Conservation (phyloP, 345 rosid species). For the Barbarea vulgaris region DNA sequence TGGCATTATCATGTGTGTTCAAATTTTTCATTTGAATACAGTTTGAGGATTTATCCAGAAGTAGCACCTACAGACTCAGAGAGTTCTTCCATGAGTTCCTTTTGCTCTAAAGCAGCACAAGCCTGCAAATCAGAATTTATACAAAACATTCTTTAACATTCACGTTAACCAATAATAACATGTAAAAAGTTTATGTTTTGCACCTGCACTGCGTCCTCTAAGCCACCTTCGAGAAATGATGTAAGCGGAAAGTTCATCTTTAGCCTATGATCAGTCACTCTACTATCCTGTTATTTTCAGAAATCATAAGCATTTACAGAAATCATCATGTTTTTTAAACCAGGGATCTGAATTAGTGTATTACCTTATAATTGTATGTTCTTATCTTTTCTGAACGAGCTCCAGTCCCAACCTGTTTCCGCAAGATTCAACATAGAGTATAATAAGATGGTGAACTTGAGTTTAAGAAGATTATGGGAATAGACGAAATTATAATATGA, state of each 20-base stretch:
- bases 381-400: conserved; percentile 96
- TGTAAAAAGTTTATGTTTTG: neutral
- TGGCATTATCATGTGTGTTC: neutral
- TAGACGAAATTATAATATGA: neutral
- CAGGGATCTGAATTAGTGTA: neutral
- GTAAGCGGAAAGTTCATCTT: conserved; percentile 87
- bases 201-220: conserved; percentile 88
- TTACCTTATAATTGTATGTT: conserved; percentile 90
- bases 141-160: neutral
- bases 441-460: conserved; percentile 2
- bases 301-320: conserved; percentile 9
- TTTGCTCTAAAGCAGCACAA: conserved; percentile 79
- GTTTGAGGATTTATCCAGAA: conserved; percentile 40
- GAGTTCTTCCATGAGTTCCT: conserved; percentile 85
- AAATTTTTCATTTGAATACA: conserved; percentile 12
- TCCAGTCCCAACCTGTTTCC: conserved; percentile 84
- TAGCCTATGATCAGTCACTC: conserved; percentile 95
- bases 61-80: conserved; percentile 62
- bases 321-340: neutral
- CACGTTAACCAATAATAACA: neutral
- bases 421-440: conserved; percentile 12
- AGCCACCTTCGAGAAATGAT: conserved; percentile 78
- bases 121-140: conserved; percentile 53
- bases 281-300: conserved; percentile 61
- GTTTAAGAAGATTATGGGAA: neutral